Percentiles rank a stretch among this genome's conserved stretches.
phyloP scores from a whole-genome alignment of 139 green algal species.

The Chlorella sp. region DNA sequence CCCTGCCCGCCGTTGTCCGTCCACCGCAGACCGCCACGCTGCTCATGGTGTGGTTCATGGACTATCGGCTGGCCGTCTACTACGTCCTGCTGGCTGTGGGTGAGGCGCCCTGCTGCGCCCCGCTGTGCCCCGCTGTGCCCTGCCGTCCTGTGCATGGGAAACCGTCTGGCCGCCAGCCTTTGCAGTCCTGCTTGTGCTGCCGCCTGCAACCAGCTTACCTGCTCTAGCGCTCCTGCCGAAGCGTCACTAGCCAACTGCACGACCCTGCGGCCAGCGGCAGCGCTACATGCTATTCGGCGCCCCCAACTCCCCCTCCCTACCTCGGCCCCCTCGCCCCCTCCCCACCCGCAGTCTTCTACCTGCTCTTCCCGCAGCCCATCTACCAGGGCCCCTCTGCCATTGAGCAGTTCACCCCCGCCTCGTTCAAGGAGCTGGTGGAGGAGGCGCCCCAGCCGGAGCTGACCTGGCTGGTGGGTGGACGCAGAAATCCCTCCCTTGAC shows the following conservation, averaged over 20 bases:
- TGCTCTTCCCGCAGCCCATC: constrained; percentile 52
- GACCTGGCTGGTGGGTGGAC: constrained; percentile 37
- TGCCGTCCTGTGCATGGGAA: neutral
- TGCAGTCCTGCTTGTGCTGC: neutral
- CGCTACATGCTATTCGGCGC: too few species aligned
- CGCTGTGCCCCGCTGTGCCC: neutral
- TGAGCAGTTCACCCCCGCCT: constrained; percentile 49
- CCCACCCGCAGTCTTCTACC: constrained; percentile 34
- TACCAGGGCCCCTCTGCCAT: constrained; percentile 46
- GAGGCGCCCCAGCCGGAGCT: neutral
- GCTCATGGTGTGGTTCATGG: constrained; percentile 46
- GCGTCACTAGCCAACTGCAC: too few species aligned
- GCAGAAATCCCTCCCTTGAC: neutral
- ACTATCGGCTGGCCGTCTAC: constrained; percentile 37
- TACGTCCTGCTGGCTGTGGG: constrained; percentile 28
- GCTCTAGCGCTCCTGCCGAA: too few species aligned
- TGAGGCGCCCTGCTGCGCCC: neutral
- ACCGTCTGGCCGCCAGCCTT: neutral
- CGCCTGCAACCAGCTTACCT: neutral
- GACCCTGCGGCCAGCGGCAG: too few species aligned
- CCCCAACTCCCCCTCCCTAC: neutral
- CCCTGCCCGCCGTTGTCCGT: too few species aligned
- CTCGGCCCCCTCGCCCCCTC: neutral
- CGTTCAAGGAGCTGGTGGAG: constrained; percentile 42
- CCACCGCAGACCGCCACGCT: constrained; percentile 8